phyloP scores from a whole-genome alignment of 2,329 filamentous ascomycete species.

The Ceratocystis variospora region DNA sequence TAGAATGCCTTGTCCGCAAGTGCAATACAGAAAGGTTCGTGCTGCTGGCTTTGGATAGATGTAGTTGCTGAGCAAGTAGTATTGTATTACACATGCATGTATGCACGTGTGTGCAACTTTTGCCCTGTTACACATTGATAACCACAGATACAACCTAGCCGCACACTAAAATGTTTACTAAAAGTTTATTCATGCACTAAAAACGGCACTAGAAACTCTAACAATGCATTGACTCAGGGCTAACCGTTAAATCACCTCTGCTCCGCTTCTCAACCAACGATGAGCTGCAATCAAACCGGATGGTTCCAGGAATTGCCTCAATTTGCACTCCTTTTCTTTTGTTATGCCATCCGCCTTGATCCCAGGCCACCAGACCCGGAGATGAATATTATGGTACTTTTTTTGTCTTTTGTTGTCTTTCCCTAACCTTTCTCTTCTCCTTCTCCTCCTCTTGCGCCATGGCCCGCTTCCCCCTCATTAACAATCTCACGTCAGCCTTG shows the following conservation, averaged over 20 bases:
- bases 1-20: neutral
- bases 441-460: neutral
- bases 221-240: neutral
- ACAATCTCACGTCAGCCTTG: neutral
- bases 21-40: neutral
- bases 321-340: neutral
- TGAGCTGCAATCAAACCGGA: neutral
- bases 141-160: neutral
- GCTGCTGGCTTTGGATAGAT: neutral
- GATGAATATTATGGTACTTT: neutral
- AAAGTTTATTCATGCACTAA: slow-evolving; percentile 7
- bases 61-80: neutral
- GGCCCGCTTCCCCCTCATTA: neutral
- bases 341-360: neutral
- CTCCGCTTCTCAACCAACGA: neutral
- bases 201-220: slow-evolving; percentile 3
- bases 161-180: slow-evolving; percentile 3
- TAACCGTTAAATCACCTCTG: neutral
- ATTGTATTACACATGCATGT: neutral
- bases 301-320: neutral
- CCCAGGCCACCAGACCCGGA: neutral
- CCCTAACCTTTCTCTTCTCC: neutral
- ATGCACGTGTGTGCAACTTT: neutral
- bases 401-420: neutral
- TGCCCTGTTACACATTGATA: neutral